Conservation (phyloP, 768 basidiomycete genomes). For the Coprinopsis strossmayeri region DNA sequence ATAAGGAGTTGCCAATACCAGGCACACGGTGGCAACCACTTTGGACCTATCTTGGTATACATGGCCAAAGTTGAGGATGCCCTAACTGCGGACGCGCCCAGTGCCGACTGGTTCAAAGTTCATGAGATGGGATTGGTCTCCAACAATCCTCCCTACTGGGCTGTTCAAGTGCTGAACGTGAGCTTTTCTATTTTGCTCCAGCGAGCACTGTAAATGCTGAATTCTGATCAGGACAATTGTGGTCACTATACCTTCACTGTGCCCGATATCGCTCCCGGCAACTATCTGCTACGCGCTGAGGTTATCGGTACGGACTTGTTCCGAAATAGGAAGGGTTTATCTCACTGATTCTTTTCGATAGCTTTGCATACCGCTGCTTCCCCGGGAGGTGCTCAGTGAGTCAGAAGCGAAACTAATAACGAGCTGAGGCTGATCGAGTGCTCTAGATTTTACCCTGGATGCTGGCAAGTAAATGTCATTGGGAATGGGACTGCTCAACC, state of each 20-base stretch:
- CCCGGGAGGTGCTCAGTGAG: conserved; percentile 33
- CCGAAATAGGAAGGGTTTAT: background rate
- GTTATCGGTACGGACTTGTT: conserved; percentile 9
- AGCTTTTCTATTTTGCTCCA: conserved; percentile 12
- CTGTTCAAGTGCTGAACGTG: conserved; percentile 26
- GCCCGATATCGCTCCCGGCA: conserved; percentile 35
- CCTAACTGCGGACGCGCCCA: conserved; percentile 33
- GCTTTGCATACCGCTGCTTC: conserved; percentile 35
- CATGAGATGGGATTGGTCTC: conserved; percentile 41
- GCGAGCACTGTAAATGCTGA: conserved; percentile 22
- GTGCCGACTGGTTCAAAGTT: conserved; percentile 46
- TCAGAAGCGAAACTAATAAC: conserved; percentile 12
- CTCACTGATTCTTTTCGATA: conserved; percentile 21
- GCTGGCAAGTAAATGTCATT: conserved; percentile 32
- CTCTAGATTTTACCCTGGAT: conserved; percentile 32
- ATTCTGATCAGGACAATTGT: conserved; percentile 34
- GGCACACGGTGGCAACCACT: conserved; percentile 49
- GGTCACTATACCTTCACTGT: conserved; percentile 48
- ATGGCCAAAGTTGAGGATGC: conserved; percentile 44
- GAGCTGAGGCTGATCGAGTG: background rate
- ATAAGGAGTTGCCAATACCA: conserved; percentile 39
- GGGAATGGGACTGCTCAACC: conserved; percentile 28
- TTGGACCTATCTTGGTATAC: conserved; percentile 42
- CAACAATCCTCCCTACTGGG: conserved; percentile 42
- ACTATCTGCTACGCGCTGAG: conserved; percentile 41